phyloP scores from a whole-genome alignment of 2,329 filamentous ascomycete genomes.

The Paramyrothecium roridum region DNA sequence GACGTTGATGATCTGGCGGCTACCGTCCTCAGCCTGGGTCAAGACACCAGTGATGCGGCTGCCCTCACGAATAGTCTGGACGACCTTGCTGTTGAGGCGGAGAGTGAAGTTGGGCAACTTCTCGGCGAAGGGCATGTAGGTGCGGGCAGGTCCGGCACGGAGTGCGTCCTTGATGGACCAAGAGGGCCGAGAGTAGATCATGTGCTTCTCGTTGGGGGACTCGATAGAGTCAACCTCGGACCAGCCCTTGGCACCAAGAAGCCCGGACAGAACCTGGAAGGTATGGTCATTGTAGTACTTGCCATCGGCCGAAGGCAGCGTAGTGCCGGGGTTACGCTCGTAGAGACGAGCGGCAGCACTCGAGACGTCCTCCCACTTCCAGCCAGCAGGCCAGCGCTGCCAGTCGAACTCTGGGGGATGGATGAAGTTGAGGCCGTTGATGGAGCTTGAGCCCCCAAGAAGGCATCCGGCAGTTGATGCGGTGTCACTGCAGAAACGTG shows the following conservation, averaged over 20 bases:
- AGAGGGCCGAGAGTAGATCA: slow-evolving; percentile 60
- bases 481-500: slow-evolving; percentile 20
- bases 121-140: slow-evolving; percentile 63
- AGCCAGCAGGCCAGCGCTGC: slow-evolving; percentile 19
- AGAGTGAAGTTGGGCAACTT: slow-evolving; percentile 63
- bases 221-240: slow-evolving; percentile 61
- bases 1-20: slow-evolving; percentile 21
- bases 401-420: slow-evolving; percentile 19
- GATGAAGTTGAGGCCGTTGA: slow-evolving; percentile 23
- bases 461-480: slow-evolving; percentile 20
- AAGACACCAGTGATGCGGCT: slow-evolving; percentile 62
- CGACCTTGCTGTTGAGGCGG: slow-evolving; percentile 62
- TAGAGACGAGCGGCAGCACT: slow-evolving; percentile 18
- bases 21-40: slow-evolving; percentile 51
- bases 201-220: slow-evolving; percentile 61
- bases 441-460: slow-evolving; percentile 19
- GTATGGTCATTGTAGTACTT: slow-evolving; percentile 64
- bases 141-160: slow-evolving; percentile 66
- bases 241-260: slow-evolving; percentile 60
- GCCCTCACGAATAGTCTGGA: slow-evolving; percentile 59
- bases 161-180: slow-evolving; percentile 67
- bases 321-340: slow-evolving; percentile 53
- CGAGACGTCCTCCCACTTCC: slow-evolving; percentile 16
- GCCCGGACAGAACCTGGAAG: slow-evolving; percentile 57
- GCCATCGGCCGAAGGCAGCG: slow-evolving; percentile 62